Base-by-base conservation (phyloP, 495 filamentous ascomycete species). In the Penicillium herquei region DNA sequence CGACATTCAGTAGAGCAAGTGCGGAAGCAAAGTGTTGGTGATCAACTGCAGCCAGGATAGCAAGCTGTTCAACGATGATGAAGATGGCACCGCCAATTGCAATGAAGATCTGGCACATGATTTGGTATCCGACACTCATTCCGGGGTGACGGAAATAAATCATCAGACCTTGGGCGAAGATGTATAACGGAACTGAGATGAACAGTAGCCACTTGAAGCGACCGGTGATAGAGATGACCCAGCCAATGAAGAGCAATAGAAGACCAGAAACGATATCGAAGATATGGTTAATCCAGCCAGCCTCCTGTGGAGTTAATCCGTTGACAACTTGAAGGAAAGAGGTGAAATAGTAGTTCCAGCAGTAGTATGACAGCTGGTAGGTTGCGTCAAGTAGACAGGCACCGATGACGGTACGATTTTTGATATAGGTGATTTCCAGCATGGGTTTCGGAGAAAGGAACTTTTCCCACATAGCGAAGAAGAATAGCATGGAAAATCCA, bases 61-160 rank as follows among this genome's bases (percentile, higher is more conserved):
- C 80, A 16, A 88, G 81, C 57, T 89, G 81, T 59, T 84, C 79
- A 52, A 68, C 73, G 61, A 89, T 82, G 48, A 88, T 58, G 14
- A 83, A 65, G n/a, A 75, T 78, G 21, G 81, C 75, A 30, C 83
- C 84, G 18, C 74, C 73, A 42, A 89, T 76, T n/a, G 85, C 79
- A 57, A 88, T 85, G 70, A 87, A 82, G 64, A 90, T 85, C 64
- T 89, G 84, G 60, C 79, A 84, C 81, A 88, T 86, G 63, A 88
- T 71, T 34, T 89, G 74, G 64, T 84, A 87, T n/a, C 84, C 85
- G 31, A 88, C 68, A 47, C 71, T 57, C 31, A 70, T 68, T 40
- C 72, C 67, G 46, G 80, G 74, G 18, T 84, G 79, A 37, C 86
- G 82, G 77, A 88, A 89, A 58, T 68, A 79, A 59, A 72, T 87